Evolutionary conservation across 371 early-diverging fungal genomes (phyloP), one percentile per base, ranked within the genome.

Genomic region (Syncephalastrum contaminatum): DNA sequence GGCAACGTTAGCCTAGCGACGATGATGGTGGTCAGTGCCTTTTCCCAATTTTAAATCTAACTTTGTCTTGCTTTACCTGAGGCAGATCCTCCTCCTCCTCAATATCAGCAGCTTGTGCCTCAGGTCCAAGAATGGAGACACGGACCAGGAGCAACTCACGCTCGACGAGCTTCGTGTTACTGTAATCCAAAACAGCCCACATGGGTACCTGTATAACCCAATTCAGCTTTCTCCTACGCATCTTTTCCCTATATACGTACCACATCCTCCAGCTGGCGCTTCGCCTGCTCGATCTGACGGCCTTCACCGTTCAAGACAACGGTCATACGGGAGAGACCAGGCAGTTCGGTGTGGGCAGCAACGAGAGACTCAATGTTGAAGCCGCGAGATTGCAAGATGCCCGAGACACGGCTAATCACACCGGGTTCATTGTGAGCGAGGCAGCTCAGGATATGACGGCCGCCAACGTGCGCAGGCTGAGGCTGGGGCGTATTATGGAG

Each of bases 361-460:
- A 98, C 96, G 15, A 98, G 73, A 8, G 94, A 92, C 65, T 98
- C 96, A 69, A 98, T 98, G 70, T 96, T 98, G 77, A 96, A 96
- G 2, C 95, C 94, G 45, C 98, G 84, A 22, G 89, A 95, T 19
- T 97, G 96, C 64, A 98, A 75, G 53, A 94, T 89, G 14, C 98
- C 92, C 13, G 92, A 89, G 14, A 95, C 88, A 58, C 96, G 84
- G 48, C 92, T 89, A 42, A 98, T 79, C 13, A 98, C 96, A 51
- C 98, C 98, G n/a, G 96, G 95, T 67, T 96, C 96, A 73, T 98
- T 94, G 58, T 92, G 90, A 48, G 96, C 96, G 43, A 98, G 82
- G 64, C 94, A 92, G 78, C 93, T 95, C 52, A 97, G 81, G 54
- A 95, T 82, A 70, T 96, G 96, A 15, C 94, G 87, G 48, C 78